phyloP scores from a whole-genome alignment of 176 grass and related monocot genomes.

The Bolboschoenus planiculmis region DNA sequence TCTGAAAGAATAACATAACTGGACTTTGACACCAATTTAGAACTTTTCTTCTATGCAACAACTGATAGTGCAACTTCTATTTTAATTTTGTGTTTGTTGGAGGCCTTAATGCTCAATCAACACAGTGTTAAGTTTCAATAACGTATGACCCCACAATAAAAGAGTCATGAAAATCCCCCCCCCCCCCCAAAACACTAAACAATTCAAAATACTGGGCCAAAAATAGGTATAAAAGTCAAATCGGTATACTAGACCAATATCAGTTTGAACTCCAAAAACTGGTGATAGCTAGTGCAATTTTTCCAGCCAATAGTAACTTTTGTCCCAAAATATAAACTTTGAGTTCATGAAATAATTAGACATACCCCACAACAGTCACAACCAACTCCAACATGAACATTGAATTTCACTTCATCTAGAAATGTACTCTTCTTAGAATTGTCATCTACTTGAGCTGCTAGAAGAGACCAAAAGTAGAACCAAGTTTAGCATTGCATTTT shows the following conservation, averaged over 20 bases:
- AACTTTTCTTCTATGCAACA: not conserved
- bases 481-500: not conserved
- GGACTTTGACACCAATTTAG: not conserved
- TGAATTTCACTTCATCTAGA: constrained; percentile 1
- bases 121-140: not conserved
- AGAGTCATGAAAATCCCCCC: not conserved
- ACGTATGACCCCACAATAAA: not conserved
- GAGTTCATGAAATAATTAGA: not conserved
- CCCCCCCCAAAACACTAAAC: not conserved
- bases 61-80: not conserved
- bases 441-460: constrained; percentile 18
- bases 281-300: not conserved
- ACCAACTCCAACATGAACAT: constrained; percentile 63
- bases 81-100: not conserved
- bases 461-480: constrained; percentile 31
- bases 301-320: not conserved
- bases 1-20: not conserved
- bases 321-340: not conserved
- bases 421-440: constrained; percentile 13
- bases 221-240: not conserved
- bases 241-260: too few relatives aligned
- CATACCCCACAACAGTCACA: constrained; percentile 96
- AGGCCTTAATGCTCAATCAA: not conserved
- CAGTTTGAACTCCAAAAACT: not conserved
- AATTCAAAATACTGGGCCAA: not conserved